A percentile compares a stretch with the other conserved stretches of the same genome.
Conservation (phyloP, 306 rosid species). For the Mimosa pudica region DNA sequence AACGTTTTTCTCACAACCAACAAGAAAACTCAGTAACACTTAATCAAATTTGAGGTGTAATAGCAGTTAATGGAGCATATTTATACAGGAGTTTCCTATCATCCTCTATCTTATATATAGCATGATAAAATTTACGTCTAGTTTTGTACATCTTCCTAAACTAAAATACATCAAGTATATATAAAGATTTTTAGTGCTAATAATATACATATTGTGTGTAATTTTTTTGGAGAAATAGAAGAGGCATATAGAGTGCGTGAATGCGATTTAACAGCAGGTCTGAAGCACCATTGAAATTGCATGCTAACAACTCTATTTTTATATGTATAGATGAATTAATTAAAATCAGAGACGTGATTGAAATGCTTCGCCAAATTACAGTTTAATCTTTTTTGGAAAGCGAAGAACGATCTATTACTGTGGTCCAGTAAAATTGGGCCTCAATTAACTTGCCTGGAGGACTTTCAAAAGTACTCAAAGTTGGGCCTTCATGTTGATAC, state of each 20-base stretch:
- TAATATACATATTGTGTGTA: not conserved
- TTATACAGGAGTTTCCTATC: not conserved
- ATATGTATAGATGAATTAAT: not conserved
- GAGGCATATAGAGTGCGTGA: constrained; percentile 47
- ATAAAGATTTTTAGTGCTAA: not conserved
- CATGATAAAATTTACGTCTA: not conserved
- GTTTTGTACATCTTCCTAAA: not conserved
- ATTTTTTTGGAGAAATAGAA: constrained; percentile 22
- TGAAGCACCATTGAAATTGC: constrained; percentile 44
- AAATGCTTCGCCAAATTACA: not conserved
- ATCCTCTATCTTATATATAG: not conserved
- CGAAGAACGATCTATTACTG: not conserved
- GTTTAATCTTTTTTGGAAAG: not conserved
- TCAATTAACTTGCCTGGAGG: not conserved
- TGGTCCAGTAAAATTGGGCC: not conserved
- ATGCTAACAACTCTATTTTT: constrained; percentile 25
- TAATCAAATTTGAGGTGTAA: not conserved
- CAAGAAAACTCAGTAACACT: no score
- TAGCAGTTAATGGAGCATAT: not conserved
- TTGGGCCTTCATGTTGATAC: not conserved
- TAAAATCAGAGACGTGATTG: not conserved
- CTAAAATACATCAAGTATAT: not conserved
- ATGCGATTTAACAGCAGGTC: constrained; percentile 40
- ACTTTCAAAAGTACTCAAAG: not conserved
- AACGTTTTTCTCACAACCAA: not conserved